A percentile compares a stretch with the other conserved stretches of the same genome.
These are phyloP conservation scores for Fomitopsis betulina DNA, from an alignment of 1,284 basidiomycete species.

Conservation along the genomic window DNA sequence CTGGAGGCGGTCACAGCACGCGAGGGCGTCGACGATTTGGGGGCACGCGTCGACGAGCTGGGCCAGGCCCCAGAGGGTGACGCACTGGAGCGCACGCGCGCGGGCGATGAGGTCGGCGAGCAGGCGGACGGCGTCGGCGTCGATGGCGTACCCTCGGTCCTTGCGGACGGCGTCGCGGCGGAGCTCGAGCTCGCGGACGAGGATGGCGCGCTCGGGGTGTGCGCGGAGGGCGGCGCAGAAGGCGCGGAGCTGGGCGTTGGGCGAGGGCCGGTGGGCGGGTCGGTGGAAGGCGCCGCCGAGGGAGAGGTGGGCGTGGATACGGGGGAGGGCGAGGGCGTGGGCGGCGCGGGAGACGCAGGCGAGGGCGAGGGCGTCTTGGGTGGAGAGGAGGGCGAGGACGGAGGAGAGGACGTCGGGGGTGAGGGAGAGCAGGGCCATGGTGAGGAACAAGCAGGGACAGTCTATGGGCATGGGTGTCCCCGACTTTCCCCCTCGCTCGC, in stretches of 20 bases:
- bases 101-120: slow-evolving; percentile 12
- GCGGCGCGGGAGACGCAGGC: slow-evolving; percentile 1
- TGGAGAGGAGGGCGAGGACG: slow-evolving; percentile 12
- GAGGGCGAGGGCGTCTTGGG: slow-evolving; percentile 14
- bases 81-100: slow-evolving; percentile 12
- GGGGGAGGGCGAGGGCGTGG: background rate
- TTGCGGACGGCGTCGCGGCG: slow-evolving; percentile 17
- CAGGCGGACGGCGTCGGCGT: slow-evolving; percentile 8
- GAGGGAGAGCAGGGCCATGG: slow-evolving; percentile 10
- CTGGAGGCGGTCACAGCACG: slow-evolving; percentile 11
- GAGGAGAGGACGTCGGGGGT: slow-evolving; percentile 17
- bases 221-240: slow-evolving; percentile 15
- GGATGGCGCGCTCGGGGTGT: slow-evolving; percentile 9
- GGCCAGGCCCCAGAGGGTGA: slow-evolving; percentile 18
- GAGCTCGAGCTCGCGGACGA: slow-evolving; percentile 12
- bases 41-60: slow-evolving; percentile 15
- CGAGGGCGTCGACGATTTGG: slow-evolving; percentile 7
- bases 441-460: too few species aligned
- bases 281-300: slow-evolving; percentile 17
- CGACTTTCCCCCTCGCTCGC: background rate
- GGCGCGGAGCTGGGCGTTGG: slow-evolving; percentile 14
- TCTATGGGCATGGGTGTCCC: background rate
- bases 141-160: slow-evolving; percentile 10
- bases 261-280: slow-evolving; percentile 8
- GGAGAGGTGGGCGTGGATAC: background rate